phyloP scores from a whole-genome alignment of 1,284 basidiomycete species.

The Fomitopsis schrenkii region DNA sequence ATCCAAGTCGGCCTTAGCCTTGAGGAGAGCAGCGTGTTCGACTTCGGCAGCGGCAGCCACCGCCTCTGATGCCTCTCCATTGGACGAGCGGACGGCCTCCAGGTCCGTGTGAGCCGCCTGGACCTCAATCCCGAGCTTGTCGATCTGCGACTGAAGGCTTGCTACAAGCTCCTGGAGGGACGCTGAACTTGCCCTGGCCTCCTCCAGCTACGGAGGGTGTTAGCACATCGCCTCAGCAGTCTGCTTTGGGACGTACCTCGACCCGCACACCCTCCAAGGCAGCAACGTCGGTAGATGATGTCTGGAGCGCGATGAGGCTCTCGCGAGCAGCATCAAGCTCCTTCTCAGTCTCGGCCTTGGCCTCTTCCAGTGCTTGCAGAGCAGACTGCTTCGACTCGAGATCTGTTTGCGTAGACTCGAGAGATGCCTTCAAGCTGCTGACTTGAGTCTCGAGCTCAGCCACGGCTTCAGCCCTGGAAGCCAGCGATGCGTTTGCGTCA shows the following conservation, averaged over 20 bases:
- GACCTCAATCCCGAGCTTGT: slow-evolving; percentile 48
- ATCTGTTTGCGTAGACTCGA: slow-evolving; percentile 46
- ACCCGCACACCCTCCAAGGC: slow-evolving; percentile 38
- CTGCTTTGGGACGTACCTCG: slow-evolving; percentile 40
- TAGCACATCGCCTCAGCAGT: neutral
- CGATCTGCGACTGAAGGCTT: slow-evolving; percentile 46
- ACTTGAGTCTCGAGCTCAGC: slow-evolving; percentile 50
- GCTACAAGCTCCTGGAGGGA: slow-evolving; percentile 43
- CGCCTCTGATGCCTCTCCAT: slow-evolving; percentile 38
- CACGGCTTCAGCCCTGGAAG: slow-evolving; percentile 45
- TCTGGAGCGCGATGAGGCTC: slow-evolving; percentile 37
- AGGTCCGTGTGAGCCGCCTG: slow-evolving; percentile 49
- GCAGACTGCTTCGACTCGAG: slow-evolving; percentile 40
- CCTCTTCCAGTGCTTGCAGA: slow-evolving; percentile 43
- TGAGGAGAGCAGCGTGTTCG: slow-evolving; percentile 61
- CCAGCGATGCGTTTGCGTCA: slow-evolving; percentile 48
- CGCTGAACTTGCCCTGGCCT: slow-evolving; percentile 36
- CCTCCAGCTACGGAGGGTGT: slow-evolving; percentile 42
- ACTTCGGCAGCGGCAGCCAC: slow-evolving; percentile 47
- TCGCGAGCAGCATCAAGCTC: slow-evolving; percentile 43
- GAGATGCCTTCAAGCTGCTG: slow-evolving; percentile 43
- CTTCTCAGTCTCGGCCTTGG: slow-evolving; percentile 44
- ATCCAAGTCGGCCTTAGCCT: slow-evolving; percentile 60
- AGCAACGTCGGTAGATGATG: slow-evolving; percentile 33
- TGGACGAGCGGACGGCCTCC: slow-evolving; percentile 43